These are phyloP conservation scores for Pholiota molesta DNA, from an alignment of 768 basidiomycete genomes.

Conservation along the genomic window DNA sequence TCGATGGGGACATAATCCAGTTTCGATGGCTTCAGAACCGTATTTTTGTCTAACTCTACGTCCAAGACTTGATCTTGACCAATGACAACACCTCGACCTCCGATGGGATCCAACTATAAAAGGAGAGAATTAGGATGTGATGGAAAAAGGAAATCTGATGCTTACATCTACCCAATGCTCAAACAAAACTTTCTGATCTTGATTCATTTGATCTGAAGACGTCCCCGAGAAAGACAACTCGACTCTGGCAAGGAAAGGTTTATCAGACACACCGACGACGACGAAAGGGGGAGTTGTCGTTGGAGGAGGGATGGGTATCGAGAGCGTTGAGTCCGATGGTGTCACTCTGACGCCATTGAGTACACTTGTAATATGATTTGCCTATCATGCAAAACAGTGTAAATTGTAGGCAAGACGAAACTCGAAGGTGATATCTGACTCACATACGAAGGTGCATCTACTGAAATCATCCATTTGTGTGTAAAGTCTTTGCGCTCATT, in stretches of 20 bases:
- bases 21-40: conserved; percentile 37
- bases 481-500: conserved; percentile 31
- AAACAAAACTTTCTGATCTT: conserved; percentile 40
- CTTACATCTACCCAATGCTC: conserved; percentile 62
- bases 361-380: conserved; percentile 48
- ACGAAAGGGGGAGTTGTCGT: conserved; percentile 45
- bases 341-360: conserved; percentile 42
- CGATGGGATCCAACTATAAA: conserved; percentile 44
- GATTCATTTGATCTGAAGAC: conserved; percentile 17
- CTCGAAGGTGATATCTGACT: neutral
- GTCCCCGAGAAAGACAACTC: conserved; percentile 47
- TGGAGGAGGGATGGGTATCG: conserved; percentile 18
- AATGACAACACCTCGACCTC: conserved; percentile 31
- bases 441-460: conserved; percentile 57
- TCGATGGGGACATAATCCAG: conserved; percentile 34
- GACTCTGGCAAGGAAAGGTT: conserved; percentile 50
- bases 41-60: conserved; percentile 52
- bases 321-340: conserved; percentile 24
- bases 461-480: conserved; percentile 59
- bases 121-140: neutral
- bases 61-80: conserved; percentile 59
- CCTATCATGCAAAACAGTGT: conserved; percentile 22
- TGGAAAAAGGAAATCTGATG: neutral
- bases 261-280: conserved; percentile 42
- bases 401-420: neutral